These are phyloP conservation scores for Cyathus olla DNA, from an alignment of 1,284 basidiomycete genomes.

Conservation along the genomic window DNA sequence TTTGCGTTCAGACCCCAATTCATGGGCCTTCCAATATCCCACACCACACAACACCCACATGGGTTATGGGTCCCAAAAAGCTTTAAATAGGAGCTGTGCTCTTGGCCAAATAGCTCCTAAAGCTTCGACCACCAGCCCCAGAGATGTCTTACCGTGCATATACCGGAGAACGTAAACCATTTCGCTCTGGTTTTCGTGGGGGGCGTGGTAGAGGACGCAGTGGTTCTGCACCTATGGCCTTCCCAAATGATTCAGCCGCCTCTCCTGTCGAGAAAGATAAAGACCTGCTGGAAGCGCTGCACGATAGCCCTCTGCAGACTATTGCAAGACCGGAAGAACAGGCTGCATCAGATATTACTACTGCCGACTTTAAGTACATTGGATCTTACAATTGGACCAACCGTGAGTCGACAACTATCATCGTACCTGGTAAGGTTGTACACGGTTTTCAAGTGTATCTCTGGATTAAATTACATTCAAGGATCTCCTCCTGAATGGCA, in stretches of 20 bases:
- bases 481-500: slow-evolving; percentile 65
- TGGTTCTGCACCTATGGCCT: background rate
- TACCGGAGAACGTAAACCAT: background rate
- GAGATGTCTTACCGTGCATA: background rate
- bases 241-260: background rate
- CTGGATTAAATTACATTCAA: slow-evolving; percentile 25
- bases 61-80: background rate
- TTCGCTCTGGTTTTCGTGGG: background rate
- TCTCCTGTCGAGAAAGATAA: slow-evolving; percentile 34
- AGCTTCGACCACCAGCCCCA: background rate
- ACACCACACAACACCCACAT: background rate
- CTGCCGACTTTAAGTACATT: slow-evolving; percentile 53
- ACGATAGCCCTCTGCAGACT: slow-evolving; percentile 27
- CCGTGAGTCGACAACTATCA: slow-evolving; percentile 55
- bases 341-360: slow-evolving; percentile 36
- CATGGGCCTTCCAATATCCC: background rate
- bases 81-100: background rate
- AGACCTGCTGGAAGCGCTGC: slow-evolving; percentile 46
- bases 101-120: background rate
- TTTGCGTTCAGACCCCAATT: background rate
- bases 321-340: slow-evolving; percentile 19
- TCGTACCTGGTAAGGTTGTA: slow-evolving; percentile 61
- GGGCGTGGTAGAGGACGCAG: background rate
- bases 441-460: background rate
- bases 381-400: slow-evolving; percentile 70